A percentile compares a stretch with the other conserved stretches of the same genome.
Evolutionary conservation across 768 basidiomycete genomes (phyloP).

Genomic region (Boletus rubropictus): DNA sequence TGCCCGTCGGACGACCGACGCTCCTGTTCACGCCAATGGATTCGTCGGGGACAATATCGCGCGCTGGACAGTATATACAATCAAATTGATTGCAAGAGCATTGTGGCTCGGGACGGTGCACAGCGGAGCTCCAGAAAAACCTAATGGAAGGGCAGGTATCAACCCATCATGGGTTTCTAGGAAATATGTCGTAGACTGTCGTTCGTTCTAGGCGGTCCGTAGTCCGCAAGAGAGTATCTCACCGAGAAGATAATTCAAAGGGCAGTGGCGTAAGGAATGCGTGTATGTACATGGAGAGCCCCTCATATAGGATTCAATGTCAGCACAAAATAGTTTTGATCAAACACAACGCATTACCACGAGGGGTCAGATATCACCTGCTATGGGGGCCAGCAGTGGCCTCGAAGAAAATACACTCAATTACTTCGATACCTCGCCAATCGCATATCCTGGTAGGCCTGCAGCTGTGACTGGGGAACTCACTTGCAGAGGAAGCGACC

Average conservation of each 20-base stretch:
- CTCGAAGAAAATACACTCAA: background rate
- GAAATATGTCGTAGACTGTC: background rate
- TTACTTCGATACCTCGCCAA: conserved; percentile 38
- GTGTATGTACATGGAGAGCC: conserved; percentile 21
- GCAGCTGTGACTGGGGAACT: conserved; percentile 37
- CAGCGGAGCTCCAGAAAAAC: conserved; percentile 24
- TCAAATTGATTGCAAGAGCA: conserved; percentile 15
- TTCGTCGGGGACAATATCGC: too few relatives aligned
- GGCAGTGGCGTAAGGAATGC: conserved; percentile 19
- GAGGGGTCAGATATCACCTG: conserved; percentile 19
- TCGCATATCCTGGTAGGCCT: conserved; percentile 44
- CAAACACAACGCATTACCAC: conserved; percentile 9
- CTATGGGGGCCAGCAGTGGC: conserved; percentile 1
- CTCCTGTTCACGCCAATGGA: too few relatives aligned
- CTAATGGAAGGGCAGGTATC: conserved; percentile 23
- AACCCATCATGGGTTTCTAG: conserved; percentile 24
- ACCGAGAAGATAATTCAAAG: conserved; percentile 28
- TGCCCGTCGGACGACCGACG: too few relatives aligned
- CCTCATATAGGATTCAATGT: conserved; percentile 4
- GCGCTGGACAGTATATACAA: conserved; percentile 21
- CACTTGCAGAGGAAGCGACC: conserved; percentile 35
- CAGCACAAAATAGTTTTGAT: background rate
- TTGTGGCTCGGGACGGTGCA: conserved; percentile 27
- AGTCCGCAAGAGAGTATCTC: background rate
- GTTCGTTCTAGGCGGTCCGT: background rate